phyloP scores from a whole-genome alignment of 2,329 filamentous ascomycete genomes.

The Verticillium zaregamsianum region DNA sequence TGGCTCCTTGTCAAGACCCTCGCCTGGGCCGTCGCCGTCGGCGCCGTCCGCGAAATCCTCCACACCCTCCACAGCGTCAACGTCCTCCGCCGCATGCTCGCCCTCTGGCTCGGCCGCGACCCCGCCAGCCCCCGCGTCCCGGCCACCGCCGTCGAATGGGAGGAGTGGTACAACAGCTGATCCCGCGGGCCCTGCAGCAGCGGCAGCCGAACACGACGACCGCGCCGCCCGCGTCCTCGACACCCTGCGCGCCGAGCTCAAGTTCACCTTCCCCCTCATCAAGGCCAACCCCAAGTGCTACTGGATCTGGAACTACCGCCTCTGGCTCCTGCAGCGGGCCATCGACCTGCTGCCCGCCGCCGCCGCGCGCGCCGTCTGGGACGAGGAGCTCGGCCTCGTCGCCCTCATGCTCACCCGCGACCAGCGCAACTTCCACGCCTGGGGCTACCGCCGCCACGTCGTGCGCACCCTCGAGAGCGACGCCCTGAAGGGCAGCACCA shows the following conservation, averaged over 20 bases:
- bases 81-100: conserved; percentile 57
- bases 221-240: conserved; percentile 44
- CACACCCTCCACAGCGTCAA: conserved; percentile 53
- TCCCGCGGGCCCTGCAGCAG: conserved; percentile 15
- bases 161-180: conserved; percentile 53
- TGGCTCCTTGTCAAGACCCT: conserved; percentile 52
- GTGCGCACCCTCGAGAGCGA: conserved; percentile 68
- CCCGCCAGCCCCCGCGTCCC: conserved; percentile 41
- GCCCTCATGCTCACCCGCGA: conserved; percentile 86
- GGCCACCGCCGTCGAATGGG: conserved; percentile 34
- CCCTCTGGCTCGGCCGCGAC: conserved; percentile 48
- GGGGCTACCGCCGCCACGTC: conserved; percentile 82
- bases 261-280: conserved; percentile 79
- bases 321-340: conserved; percentile 76
- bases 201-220: conserved; percentile 1
- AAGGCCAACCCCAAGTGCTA: conserved; percentile 93
- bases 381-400: conserved; percentile 75
- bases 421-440: conserved; percentile 91
- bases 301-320: conserved; percentile 97
- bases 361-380: conserved; percentile 67
- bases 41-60: conserved; percentile 51
- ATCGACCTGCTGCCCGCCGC: conserved; percentile 56
- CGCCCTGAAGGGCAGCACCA: conserved; percentile 48
- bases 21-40: conserved; percentile 47
- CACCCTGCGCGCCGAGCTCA: conserved; percentile 56